Evolutionary conservation across 805 yeast species (phyloP).

Genomic region (Candida fluviatilis): DNA sequence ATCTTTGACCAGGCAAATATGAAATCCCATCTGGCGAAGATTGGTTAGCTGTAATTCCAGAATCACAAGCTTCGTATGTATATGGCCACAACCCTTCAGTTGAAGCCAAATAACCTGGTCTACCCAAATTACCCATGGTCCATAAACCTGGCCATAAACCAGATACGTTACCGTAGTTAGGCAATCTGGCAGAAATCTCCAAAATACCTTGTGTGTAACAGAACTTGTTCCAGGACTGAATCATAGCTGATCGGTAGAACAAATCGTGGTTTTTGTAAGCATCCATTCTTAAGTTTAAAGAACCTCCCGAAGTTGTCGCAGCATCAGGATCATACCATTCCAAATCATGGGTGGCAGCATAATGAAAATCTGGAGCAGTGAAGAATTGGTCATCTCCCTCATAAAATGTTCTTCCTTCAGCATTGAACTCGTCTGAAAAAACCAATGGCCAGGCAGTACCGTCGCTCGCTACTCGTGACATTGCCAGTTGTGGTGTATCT

Average conservation of each 20-base stretch:
- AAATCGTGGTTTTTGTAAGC: constrained; percentile 77
- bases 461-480: constrained; percentile 47
- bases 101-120: constrained; percentile 85
- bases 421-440: constrained; percentile 87
- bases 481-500: constrained; percentile 59
- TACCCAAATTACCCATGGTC: constrained; percentile 89
- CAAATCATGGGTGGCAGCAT: constrained; percentile 82
- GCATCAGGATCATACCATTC: constrained; percentile 98
- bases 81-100: constrained; percentile 97
- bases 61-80: constrained; percentile 81
- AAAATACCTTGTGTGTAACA: constrained; percentile 83
- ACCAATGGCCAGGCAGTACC: constrained; percentile 74
- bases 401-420: constrained; percentile 86
- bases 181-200: constrained; percentile 73
- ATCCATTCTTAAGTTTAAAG: constrained; percentile 66
- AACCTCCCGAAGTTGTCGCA: constrained; percentile 68
- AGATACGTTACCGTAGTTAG: constrained; percentile 70
- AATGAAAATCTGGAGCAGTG: constrained; percentile 78
- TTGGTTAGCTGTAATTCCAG: constrained; percentile 93
- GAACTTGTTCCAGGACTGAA: constrained; percentile 87
- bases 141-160: constrained; percentile 98
- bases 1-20: constrained; percentile 78
- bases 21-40: constrained; percentile 87
- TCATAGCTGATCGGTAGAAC: constrained; percentile 84
- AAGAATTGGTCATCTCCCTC: constrained; percentile 90